Conservation (phyloP, 208 protist genomes). For the Acanthamoeba polyphaga region DNA sequence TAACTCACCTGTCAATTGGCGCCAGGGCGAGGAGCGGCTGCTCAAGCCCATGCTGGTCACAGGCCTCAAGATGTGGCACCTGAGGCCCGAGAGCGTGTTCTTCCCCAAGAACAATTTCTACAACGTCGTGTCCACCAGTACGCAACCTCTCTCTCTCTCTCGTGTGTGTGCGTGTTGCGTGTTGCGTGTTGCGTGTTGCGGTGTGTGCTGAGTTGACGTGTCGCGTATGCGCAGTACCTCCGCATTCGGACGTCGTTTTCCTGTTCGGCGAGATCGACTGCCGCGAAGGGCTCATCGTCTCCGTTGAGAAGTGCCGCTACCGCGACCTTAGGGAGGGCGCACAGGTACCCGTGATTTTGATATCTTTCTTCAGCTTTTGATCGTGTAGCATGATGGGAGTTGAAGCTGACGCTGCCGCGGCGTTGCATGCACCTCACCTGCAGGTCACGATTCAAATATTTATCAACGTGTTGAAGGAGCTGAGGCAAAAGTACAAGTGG, state of each 20-base stretch:
- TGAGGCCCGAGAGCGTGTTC: slow-evolving; percentile 84
- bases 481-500: slow-evolving; percentile 59
- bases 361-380: not conserved
- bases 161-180: not conserved
- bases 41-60: slow-evolving; percentile 88
- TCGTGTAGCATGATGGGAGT: not conserved
- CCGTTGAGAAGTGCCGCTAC: slow-evolving; percentile 86
- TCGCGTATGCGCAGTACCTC: not conserved
- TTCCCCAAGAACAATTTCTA: slow-evolving; percentile 90
- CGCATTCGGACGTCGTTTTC: slow-evolving; percentile 79
- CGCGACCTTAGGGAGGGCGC: not conserved
- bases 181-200: not conserved
- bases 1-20: too few relatives aligned
- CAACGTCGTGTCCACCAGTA: slow-evolving; percentile 74
- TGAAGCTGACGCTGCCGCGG: slow-evolving; percentile 63
- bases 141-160: not conserved
- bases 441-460: slow-evolving; percentile 84
- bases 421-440: too few relatives aligned
- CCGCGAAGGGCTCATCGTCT: slow-evolving; percentile 87
- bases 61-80: slow-evolving; percentile 91
- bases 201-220: not conserved
- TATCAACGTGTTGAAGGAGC: slow-evolving; percentile 74
- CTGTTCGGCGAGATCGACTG: slow-evolving; percentile 91
- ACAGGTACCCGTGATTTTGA: not conserved
- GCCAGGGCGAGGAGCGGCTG: slow-evolving; percentile 63